These are phyloP conservation scores for Hylodesmum podocarpum DNA, from an alignment of 306 rosid species.

Conservation along the genomic window DNA sequence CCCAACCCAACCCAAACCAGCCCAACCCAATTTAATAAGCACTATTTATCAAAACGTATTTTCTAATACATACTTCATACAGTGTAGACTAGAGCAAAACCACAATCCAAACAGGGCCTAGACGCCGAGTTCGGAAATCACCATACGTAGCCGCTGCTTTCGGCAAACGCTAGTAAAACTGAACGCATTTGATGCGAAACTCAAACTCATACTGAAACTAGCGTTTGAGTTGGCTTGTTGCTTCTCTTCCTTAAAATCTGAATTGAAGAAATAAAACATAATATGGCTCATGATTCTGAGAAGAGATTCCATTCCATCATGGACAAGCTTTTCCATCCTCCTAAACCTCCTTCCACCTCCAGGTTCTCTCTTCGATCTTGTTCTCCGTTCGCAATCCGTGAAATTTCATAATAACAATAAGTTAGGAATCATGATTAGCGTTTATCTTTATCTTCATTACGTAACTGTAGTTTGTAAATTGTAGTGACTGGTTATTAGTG, in stretches of 20 bases:
- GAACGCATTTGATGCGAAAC: constrained; percentile 7
- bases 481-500: not conserved
- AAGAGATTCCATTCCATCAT: constrained; percentile 73
- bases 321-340: constrained; percentile 78
- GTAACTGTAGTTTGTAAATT: not conserved
- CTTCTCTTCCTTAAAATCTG: not conserved
- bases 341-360: constrained; percentile 54
- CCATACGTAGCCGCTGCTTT: not conserved
- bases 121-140: not conserved
- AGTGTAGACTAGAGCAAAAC: not conserved
- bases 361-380: constrained; percentile 44
- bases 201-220: not conserved
- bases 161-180: not conserved
- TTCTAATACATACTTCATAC: no score
- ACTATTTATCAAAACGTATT: not conserved
- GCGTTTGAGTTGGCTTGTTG: not conserved
- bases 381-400: not conserved
- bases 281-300: constrained; percentile 78
- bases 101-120: constrained; percentile 7
- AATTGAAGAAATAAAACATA: not conserved
- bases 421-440: not conserved
- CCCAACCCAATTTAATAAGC: not conserved
- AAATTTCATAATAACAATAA: not conserved
- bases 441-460: not conserved
- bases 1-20: not conserved